Evolutionary conservation across 176 grass and related monocot genomes (phyloP), one percentile per base, ranked within the genome.

Genomic region (Chloris gayana): DNA sequence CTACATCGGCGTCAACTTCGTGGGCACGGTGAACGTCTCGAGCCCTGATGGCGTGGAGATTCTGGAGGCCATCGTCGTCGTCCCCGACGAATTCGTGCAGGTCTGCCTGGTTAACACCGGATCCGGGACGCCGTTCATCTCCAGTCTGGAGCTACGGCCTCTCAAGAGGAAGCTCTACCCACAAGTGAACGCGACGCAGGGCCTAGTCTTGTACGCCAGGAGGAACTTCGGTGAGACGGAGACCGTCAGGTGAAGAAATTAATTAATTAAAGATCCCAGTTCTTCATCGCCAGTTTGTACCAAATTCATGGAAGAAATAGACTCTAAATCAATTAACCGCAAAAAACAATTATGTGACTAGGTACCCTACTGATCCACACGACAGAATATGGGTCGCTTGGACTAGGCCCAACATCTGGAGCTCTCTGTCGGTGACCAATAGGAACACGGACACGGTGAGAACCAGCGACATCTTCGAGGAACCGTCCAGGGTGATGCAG

Each of bases 91-190:
- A 29, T 82, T 57, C 53, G 32, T 80, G 29, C 87, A 91, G 58
- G 81, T 90, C 14, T 93, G 91, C 69, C 75, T 93, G 29, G 71
- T 85, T 5, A 67, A 93, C 79, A 90, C 72, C 0, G 79, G 86
- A 32, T 4, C 25, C 18, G 91, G 91, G 0, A 86, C 82, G 18
- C 91, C 91, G 3, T 94, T 94, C 69, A 64, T 94, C 42, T 94
- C 92, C 9, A 57, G 7, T 0, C 75, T 94, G 13, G 89, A 82
- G 25, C 33, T 91, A 24, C 70, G 92, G 80, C 89, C 89, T 0
- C 49, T 94, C 31, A 49, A 79, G 72, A 76, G 31, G 41, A 50
- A 7, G 29, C 57, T 87, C 3, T 91, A 87, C 29, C 42, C 38
- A 15, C 59, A 35, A 0, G 72, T n/a, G 4, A 85, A 82, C 69